phyloP scores from a whole-genome alignment of 179 eudicot species.

The Heliamphora pulchella region DNA sequence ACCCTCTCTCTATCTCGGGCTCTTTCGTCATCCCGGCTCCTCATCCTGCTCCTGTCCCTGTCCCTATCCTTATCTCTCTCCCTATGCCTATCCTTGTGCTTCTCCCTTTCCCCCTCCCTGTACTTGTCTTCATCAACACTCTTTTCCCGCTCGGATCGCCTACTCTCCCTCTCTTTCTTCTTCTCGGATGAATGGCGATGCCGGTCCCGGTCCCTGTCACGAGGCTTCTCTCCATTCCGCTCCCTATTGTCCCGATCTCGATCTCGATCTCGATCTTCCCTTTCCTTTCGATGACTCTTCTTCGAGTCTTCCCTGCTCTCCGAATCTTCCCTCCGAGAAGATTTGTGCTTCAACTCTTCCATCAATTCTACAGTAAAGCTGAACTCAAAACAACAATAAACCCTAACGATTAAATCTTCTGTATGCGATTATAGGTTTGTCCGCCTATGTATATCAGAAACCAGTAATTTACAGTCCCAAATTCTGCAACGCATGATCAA shows the following conservation, averaged over 20 bases:
- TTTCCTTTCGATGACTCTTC: constrained; percentile 25
- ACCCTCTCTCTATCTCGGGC: constrained; percentile 34
- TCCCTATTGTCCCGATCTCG: constrained; percentile 25
- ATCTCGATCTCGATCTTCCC: constrained; percentile 30
- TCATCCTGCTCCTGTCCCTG: constrained; percentile 28
- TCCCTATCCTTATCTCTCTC: constrained; percentile 29
- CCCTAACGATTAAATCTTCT: not conserved
- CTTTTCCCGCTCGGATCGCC: constrained; percentile 31
- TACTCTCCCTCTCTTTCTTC: constrained; percentile 26
- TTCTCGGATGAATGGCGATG: constrained; percentile 8
- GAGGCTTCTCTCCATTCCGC: constrained; percentile 28
- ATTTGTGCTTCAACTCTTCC: constrained; percentile 50
- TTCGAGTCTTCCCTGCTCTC: constrained; percentile 41
- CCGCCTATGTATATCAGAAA: not conserved
- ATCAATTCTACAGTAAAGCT: not conserved
- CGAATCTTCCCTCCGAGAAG: constrained; percentile 19
- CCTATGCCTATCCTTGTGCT: constrained; percentile 24
- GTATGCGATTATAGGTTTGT: not conserved
- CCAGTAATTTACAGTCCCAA: no score
- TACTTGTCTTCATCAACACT: constrained; percentile 43
- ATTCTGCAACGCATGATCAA: no score
- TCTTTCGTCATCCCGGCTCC: constrained; percentile 15
- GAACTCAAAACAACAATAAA: not conserved
- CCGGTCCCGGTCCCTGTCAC: constrained; percentile 25
- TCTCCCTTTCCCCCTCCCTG: constrained; percentile 37